Evolutionary conservation across 208 protist species (phyloP).

Genomic region (Leishmania lainsoni): DNA sequence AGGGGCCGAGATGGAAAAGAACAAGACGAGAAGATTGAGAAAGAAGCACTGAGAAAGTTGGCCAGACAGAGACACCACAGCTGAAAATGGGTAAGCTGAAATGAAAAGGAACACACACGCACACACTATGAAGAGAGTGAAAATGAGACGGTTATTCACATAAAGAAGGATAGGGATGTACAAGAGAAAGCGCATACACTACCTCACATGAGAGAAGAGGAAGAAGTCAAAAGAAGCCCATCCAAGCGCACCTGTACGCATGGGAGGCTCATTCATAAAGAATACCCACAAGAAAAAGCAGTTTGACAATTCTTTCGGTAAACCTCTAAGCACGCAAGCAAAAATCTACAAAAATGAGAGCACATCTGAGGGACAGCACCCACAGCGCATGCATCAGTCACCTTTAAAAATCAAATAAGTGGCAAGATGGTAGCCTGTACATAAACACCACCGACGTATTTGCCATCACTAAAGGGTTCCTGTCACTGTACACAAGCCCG

Average conservation of each 20-base stretch:
- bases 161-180: not conserved
- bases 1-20: not conserved
- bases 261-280: not conserved
- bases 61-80: not conserved
- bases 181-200: not conserved
- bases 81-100: not conserved
- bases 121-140: not conserved
- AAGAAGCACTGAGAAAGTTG: not conserved
- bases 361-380: not conserved
- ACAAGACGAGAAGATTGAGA: not conserved
- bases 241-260: not conserved
- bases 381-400: not conserved
- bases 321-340: not conserved
- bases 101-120: constrained; percentile 5
- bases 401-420: not conserved
- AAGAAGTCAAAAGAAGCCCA: constrained; percentile 10
- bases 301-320: not conserved
- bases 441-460: not conserved
- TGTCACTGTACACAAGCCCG: not conserved
- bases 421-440: not conserved
- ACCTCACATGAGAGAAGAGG: not conserved
- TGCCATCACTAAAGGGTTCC: not conserved
- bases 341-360: not conserved
- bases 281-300: not conserved
- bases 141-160: not conserved